Percentiles rank a stretch among this genome's conserved stretches.
phyloP scores from a whole-genome alignment of 495 filamentous ascomycete genomes.

The Lepidopterella palustris region DNA sequence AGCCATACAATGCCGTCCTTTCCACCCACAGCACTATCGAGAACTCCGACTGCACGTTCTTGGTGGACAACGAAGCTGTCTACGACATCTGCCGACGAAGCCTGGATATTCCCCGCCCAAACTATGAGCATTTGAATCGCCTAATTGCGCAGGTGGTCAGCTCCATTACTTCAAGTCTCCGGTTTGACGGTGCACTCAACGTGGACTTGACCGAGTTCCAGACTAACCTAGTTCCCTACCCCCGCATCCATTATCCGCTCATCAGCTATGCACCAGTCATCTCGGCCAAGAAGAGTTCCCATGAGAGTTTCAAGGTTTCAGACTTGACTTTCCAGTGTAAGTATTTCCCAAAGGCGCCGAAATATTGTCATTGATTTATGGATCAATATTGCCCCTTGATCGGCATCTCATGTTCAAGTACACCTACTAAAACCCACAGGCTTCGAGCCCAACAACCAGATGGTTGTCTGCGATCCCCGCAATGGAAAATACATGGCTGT shows the following conservation, averaged over 20 bases:
- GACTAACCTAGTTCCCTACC: conserved; percentile 88
- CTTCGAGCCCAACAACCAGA: conserved; percentile 93
- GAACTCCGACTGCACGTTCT: conserved; percentile 87
- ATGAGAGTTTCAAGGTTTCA: conserved; percentile 87
- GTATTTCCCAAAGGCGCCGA: conserved; percentile 17
- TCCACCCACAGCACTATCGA: conserved; percentile 91
- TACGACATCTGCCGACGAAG: conserved; percentile 90
- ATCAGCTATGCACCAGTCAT: conserved; percentile 87
- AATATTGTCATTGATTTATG: background rate
- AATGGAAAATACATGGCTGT: conserved; percentile 96
- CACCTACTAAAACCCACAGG: conserved; percentile 29
- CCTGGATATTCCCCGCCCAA: conserved; percentile 78
- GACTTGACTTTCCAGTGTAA: conserved; percentile 83
- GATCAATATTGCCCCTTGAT: background rate
- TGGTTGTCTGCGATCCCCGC: conserved; percentile 88
- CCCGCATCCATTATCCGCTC: conserved; percentile 85
- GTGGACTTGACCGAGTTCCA: conserved; percentile 94
- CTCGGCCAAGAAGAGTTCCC: conserved; percentile 69
- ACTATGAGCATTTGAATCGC: conserved; percentile 83
- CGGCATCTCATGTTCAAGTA: background rate
- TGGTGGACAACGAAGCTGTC: conserved; percentile 89
- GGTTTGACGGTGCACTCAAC: conserved; percentile 86
- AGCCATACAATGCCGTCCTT: conserved; percentile 89
- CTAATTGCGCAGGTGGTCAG: conserved; percentile 82
- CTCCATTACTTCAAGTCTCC: conserved; percentile 83